phyloP scores from a whole-genome alignment of 2,329 filamentous ascomycete species.

The Parasarocladium wereldwijsianum region DNA sequence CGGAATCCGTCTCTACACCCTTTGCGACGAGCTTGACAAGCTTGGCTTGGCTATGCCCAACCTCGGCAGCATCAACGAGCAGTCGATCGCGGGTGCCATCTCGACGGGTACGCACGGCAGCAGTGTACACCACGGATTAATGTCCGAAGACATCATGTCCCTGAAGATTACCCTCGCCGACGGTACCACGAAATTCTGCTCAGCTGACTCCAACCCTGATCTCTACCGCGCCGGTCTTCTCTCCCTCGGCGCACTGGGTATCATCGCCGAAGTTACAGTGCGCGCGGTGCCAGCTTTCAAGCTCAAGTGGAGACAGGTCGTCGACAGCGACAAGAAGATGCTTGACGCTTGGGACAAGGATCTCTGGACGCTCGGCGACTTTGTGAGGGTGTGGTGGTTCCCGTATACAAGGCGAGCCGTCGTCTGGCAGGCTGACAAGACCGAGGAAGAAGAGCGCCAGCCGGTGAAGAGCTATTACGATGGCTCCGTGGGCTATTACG shows the following conservation, averaged over 20 bases:
- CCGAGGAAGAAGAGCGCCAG: slow-evolving; percentile 41
- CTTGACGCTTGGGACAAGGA: slow-evolving; percentile 52
- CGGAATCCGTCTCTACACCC: slow-evolving; percentile 67
- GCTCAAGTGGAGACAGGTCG: slow-evolving; percentile 73
- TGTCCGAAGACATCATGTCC: slow-evolving; percentile 63
- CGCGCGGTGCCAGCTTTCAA: slow-evolving; percentile 67
- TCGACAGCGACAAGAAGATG: slow-evolving; percentile 55
- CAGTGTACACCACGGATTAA: slow-evolving; percentile 65
- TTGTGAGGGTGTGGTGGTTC: slow-evolving; percentile 94
- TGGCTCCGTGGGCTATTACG: slow-evolving; percentile 64
- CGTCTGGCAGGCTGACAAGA: slow-evolving; percentile 78
- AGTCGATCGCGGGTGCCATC: slow-evolving; percentile 85
- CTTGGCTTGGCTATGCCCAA: slow-evolving; percentile 77
- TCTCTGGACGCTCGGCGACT: slow-evolving; percentile 77
- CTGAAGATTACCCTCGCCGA: slow-evolving; percentile 73
- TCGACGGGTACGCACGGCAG: slow-evolving; percentile 89
- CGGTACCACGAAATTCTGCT: slow-evolving; percentile 59
- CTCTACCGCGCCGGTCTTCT: slow-evolving; percentile 82
- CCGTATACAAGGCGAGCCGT: slow-evolving; percentile 82
- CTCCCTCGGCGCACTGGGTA: slow-evolving; percentile 77
- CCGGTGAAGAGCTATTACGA: slow-evolving; percentile 67
- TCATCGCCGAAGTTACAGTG: slow-evolving; percentile 81
- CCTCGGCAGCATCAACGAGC: slow-evolving; percentile 85
- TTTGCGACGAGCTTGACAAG: slow-evolving; percentile 60
- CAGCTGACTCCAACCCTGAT: slow-evolving; percentile 51